A percentile compares a stretch with the other conserved stretches of the same genome.
Evolutionary conservation across 345 rosid genomes (phyloP).

Genomic region (Salix arbutifolia): DNA sequence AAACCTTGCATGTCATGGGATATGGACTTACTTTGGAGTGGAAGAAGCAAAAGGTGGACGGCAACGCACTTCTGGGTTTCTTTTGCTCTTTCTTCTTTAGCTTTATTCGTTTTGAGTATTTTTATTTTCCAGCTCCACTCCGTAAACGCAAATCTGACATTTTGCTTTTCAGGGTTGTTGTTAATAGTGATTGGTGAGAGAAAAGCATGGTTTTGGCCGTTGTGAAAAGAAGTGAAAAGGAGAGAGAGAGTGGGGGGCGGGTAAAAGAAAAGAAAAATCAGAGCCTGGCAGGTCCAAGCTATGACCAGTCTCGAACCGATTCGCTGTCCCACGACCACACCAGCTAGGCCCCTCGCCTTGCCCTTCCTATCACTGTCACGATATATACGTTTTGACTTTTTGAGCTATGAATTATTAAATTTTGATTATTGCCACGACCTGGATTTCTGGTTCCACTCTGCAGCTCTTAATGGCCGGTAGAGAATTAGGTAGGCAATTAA

Average conservation of each 20-base stretch:
- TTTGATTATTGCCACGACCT: too few relatives aligned
- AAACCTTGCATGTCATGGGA: too few relatives aligned
- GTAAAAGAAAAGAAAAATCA: background rate
- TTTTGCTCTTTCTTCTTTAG: background rate
- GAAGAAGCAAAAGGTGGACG: background rate
- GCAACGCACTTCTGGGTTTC: background rate
- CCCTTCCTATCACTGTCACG: too few relatives aligned
- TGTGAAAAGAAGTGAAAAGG: slow-evolving; percentile 22
- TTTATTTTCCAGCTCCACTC: background rate
- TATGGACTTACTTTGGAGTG: background rate
- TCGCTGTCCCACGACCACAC: too few relatives aligned
- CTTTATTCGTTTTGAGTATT: background rate
- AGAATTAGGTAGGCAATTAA: too few relatives aligned
- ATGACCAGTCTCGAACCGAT: too few relatives aligned
- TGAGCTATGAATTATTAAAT: too few relatives aligned
- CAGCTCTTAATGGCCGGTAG: too few relatives aligned
- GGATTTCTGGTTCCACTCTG: too few relatives aligned
- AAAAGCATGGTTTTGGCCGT: slow-evolving; percentile 25
- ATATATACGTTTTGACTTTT: too few relatives aligned
- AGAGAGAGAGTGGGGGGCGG: background rate
- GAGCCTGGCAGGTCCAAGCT: too few relatives aligned
- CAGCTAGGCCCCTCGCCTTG: too few relatives aligned
- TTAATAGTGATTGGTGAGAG: slow-evolving; percentile 8
- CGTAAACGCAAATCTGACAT: background rate
- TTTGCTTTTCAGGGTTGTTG: background rate